Base-by-base conservation (phyloP, 2,329 filamentous ascomycete genomes). In the Exophiala sideris region DNA sequence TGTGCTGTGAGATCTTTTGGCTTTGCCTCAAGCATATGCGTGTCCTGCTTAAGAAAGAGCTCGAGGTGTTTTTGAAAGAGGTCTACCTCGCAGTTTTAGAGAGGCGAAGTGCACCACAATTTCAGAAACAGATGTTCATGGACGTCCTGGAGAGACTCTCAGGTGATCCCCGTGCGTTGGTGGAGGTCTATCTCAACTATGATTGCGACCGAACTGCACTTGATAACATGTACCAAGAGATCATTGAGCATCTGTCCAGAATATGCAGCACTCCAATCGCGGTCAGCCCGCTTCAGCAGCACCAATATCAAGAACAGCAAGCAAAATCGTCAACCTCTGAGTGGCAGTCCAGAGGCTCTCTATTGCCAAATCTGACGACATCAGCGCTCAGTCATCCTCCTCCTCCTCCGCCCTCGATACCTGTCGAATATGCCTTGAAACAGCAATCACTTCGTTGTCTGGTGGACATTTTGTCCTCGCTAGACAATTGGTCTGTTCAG, bases 1-100 rank as follows among this genome's bases (percentile, higher is more conserved):
- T 97, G 39, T 92, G 89, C 69, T 91, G 89, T 65, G 94, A 99
- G 70, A 95, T 97, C 29, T 99, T 99, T 70, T 99, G 91, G 91
- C 79, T 97, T 54, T 96, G 96, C 86, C 75, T 96, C 40, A 95
- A 95, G 69, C 87, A 90, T 65, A 88, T 99, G 83, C 84, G 95
- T 57, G 87, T 94, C 2, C 87, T 91, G 59, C 88, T 99, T 72
- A 99, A 99, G 84, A 95, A 96, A 82, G 94, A 99, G 68, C 88
- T 99, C 51, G 94, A 97, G 70, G 92, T 99, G 0, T 97, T 99
- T 68, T 73, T 99, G 55, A 97, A 97, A 68, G 94, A 99, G 68
- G 95, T 99, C 29, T 99, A 99, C 67, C 77, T 99, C 4, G 87
- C 91, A 0, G 89, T 97, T 39, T 76, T 99, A 35, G 92, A 96